Conservation (phyloP, 2,329 filamentous ascomycete genomes). For the Coniochaeta sp. region DNA sequence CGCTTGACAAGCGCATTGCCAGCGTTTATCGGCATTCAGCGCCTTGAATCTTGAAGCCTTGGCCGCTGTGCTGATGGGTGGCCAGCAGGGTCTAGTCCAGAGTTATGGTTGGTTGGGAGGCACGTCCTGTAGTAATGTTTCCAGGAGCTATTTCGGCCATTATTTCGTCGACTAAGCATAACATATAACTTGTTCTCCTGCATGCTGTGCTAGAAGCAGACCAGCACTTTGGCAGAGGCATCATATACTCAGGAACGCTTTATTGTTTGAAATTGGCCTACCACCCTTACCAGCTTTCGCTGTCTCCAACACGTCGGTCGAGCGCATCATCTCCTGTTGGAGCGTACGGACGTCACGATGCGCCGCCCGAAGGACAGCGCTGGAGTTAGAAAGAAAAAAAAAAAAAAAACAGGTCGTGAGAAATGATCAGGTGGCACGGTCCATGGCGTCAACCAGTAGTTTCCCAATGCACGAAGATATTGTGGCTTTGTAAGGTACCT, state of each 20-base stretch:
- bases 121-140: neutral
- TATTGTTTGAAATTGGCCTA: neutral
- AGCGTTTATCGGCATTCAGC: neutral
- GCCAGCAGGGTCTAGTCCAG: neutral
- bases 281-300: conserved; percentile 1
- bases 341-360: neutral
- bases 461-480: conserved; percentile 1
- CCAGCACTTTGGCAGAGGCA: neutral
- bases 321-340: neutral
- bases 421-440: neutral
- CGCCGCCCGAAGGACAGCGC: neutral
- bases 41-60: neutral
- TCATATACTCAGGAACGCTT: neutral
- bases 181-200: neutral
- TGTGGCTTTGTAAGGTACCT: neutral
- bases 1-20: neutral
- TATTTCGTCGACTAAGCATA: neutral
- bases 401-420: neutral
- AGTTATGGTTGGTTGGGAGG: neutral
- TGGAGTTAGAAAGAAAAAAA: too few species aligned
- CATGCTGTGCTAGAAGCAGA: neutral
- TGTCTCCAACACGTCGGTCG: neutral
- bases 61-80: neutral
- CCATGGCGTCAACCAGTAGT: neutral
- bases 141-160: conserved; percentile 1